Evolutionary conservation across 2,329 filamentous ascomycete genomes (phyloP), one percentile per base, ranked within the genome.

Genomic region (Venturia asperata): DNA sequence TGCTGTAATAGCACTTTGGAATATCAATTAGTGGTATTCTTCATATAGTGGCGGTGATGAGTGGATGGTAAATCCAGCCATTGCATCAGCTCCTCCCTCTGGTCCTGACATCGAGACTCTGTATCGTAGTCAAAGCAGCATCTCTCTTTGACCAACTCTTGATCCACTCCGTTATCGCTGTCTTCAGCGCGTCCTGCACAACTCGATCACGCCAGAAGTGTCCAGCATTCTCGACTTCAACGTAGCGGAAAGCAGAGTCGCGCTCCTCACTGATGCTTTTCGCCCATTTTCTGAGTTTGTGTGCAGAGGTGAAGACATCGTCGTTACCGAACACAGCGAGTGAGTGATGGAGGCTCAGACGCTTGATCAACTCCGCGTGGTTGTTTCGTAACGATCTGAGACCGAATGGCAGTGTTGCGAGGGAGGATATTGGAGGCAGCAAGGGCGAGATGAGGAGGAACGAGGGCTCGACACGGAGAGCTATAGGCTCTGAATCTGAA

Each of bases 251-350:
- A 11, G 67, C 65, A n/a, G 47, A 55, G 11, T 52, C 64, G 17
- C 39, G 39, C 27, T 43, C 19, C 39, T 34, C 37, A 15, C 55
- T 49, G 17, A 66, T 17, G 4, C 10, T 15, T 42, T 61, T 30
- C 10, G 80, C 79, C 92, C 92, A 96, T 0, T 79, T 76, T 13
- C 83, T 81, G 69, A 92, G 78, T 73, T 85, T 89, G 66, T 80
- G 82, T 3, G 79, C 79, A 0, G 86, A 83, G 1, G 90, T 87
- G 68, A 97, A 95, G 0, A 82, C 77, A 74, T 97, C 92, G 4
- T 83, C 79, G 62, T 87, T 85, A 1, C 92, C 93, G 71, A 87
- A 96, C 0, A 96, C 75, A 0, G 85, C 86, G 42, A 96, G 74
- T 0, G 88, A 88, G 5, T 64, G 64, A 61, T 73, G 69, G 45